Conservation (phyloP, 2,329 filamentous ascomycete species). For the Periconia sp. region DNA sequence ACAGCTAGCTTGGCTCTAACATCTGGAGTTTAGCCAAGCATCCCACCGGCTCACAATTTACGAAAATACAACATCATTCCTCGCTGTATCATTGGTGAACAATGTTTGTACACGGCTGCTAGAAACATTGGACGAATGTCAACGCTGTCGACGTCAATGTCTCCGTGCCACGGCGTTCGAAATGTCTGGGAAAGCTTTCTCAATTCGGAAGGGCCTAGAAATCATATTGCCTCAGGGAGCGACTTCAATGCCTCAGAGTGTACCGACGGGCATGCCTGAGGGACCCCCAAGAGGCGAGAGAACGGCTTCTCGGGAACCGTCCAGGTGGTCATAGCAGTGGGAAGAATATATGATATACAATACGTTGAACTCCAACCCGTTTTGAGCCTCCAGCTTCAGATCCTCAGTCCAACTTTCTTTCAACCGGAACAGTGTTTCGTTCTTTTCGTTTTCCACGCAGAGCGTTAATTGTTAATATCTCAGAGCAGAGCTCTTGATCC, state of each 20-base stretch:
- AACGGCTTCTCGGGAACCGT: neutral
- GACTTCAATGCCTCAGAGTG: constrained; percentile 1
- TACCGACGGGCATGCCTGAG: neutral
- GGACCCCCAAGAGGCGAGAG: neutral
- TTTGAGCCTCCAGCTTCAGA: constrained; percentile 10
- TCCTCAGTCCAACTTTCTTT: constrained; percentile 1
- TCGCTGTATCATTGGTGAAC: neutral
- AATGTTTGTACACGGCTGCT: constrained; percentile 12
- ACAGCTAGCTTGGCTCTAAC: constrained; percentile 22
- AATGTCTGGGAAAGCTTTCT: constrained; percentile 13
- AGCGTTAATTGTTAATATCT: constrained; percentile 23
- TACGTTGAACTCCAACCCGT: neutral
- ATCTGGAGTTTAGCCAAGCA: constrained; percentile 21
- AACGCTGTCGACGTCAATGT: neutral
- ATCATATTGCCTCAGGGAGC: constrained; percentile 15
- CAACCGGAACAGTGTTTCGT: constrained; percentile 4
- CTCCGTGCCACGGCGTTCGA: constrained; percentile 15
- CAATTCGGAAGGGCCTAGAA: constrained; percentile 2
- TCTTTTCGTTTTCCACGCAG: constrained; percentile 20
- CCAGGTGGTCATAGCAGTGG: constrained; percentile 5
- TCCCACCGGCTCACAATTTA: constrained; percentile 6
- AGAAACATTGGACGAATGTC: constrained; percentile 8
- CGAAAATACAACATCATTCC: constrained; percentile 1
- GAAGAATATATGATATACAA: constrained; percentile 3
- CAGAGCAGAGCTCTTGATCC: constrained; percentile 24